These are phyloP conservation scores for Candida arabinofermentans DNA, from an alignment of 805 yeast genomes.

Conservation along the genomic window DNA sequence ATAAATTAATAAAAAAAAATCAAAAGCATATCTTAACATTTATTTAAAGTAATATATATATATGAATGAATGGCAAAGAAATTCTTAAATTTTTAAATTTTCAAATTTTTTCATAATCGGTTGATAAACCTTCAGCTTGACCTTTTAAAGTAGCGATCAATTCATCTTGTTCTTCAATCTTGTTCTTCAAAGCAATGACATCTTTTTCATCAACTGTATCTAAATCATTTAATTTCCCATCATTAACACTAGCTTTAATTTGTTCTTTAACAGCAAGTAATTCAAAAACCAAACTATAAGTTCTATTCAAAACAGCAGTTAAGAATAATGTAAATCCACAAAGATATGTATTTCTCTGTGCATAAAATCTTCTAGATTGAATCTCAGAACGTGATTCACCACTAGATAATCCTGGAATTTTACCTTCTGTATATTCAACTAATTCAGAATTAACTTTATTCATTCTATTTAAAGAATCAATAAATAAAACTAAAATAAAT, in stretches of 20 bases:
- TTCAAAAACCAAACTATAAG: conserved; percentile 76
- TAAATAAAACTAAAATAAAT: conserved; percentile 76
- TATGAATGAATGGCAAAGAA: neutral
- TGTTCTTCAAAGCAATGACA: conserved; percentile 43
- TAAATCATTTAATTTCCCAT: conserved; percentile 14
- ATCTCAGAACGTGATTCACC: conserved; percentile 70
- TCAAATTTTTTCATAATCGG: conserved; percentile 49
- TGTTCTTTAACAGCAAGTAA: conserved; percentile 61
- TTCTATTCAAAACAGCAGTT: conserved; percentile 79
- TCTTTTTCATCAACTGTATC: conserved; percentile 32
- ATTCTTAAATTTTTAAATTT: neutral
- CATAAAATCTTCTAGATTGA: conserved; percentile 87
- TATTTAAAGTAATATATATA: neutral
- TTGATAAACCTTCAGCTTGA: conserved; percentile 63
- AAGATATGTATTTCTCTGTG: conserved; percentile 93
- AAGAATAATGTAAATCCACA: conserved; percentile 94
- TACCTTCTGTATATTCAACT: conserved; percentile 25
- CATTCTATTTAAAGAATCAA: conserved; percentile 86
- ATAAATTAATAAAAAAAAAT: neutral
- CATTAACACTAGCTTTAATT: conserved; percentile 20
- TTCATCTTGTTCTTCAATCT: conserved; percentile 55
- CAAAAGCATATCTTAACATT: neutral
- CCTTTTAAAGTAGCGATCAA: conserved; percentile 66
- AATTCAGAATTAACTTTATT: conserved; percentile 64
- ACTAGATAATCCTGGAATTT: conserved; percentile 27